Percentiles rank a stretch among this genome's conserved stretches.
Evolutionary conservation across 129 eudicot genomes (phyloP).

Genomic region (Flaveria robusta): DNA sequence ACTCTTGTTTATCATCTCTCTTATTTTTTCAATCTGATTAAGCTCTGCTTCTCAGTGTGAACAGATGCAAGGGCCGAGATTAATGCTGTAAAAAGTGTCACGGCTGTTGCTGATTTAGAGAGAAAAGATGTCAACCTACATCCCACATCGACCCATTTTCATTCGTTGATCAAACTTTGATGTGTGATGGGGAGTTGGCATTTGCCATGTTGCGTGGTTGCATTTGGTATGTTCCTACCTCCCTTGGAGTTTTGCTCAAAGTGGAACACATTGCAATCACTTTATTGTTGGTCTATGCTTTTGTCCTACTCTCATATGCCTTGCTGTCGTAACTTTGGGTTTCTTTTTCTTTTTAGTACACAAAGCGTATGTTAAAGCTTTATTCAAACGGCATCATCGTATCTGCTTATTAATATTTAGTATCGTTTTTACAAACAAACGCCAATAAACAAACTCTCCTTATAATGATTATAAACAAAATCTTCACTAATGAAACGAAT

Average conservation of each 20-base stretch:
- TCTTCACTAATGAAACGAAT: too few species aligned
- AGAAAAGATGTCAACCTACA: slow-evolving; percentile 93
- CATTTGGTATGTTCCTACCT: neutral
- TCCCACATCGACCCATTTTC: too few species aligned
- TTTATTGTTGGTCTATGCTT: slow-evolving; percentile 25
- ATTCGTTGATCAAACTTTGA: too few species aligned
- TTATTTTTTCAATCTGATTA: neutral
- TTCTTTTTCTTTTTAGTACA: neutral
- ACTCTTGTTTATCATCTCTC: neutral
- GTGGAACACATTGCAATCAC: slow-evolving; percentile 24
- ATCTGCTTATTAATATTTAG: too few species aligned
- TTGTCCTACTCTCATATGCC: slow-evolving; percentile 8
- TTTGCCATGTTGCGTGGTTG: too few species aligned
- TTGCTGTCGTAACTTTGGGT: neutral
- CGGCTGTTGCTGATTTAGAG: slow-evolving; percentile 94
- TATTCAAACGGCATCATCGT: too few species aligned
- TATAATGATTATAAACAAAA: too few species aligned
- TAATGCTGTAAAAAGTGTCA: slow-evolving; percentile 89
- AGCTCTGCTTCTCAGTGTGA: slow-evolving; percentile 59
- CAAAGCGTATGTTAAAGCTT: too few species aligned
- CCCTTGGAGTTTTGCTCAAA: slow-evolving; percentile 26
- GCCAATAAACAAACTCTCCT: too few species aligned
- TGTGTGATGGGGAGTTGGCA: too few species aligned
- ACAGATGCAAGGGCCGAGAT: slow-evolving; percentile 96
- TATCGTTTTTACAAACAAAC: too few species aligned